These are phyloP conservation scores for Aspergillus biplanus DNA, from an alignment of 495 filamentous ascomycete genomes.

Conservation along the genomic window DNA sequence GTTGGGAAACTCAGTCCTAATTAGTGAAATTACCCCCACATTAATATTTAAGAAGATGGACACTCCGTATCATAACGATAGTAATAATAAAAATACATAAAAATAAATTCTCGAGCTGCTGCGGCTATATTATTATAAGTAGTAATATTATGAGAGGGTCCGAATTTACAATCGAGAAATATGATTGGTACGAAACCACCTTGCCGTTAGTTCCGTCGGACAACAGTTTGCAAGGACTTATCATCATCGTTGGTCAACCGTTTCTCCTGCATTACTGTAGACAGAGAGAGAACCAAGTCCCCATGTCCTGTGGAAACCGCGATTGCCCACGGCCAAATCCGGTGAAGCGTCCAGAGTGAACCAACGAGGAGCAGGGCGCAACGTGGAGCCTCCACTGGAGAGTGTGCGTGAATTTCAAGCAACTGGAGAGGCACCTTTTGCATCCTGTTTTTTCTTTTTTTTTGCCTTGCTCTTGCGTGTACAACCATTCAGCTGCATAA, in stretches of 20 bases:
- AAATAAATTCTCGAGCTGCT: background rate
- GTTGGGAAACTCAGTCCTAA: conserved; percentile 8
- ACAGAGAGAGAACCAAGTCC: background rate
- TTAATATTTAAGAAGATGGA: conserved; percentile 5
- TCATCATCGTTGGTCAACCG: background rate
- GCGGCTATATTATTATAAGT: conserved; percentile 3
- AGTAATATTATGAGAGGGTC: background rate
- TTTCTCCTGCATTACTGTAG: conserved; percentile 1
- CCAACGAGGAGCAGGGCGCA: conserved; percentile 6
- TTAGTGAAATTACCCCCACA: conserved; percentile 17
- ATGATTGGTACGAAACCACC: conserved; percentile 1
- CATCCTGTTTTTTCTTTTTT: background rate
- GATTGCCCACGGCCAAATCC: conserved; percentile 19
- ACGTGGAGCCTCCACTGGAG: conserved; percentile 19
- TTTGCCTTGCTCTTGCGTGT: background rate
- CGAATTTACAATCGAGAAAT: background rate
- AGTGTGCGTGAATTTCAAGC: conserved; percentile 15
- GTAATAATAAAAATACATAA: background rate
- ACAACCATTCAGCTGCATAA: background rate
- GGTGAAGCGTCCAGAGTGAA: conserved; percentile 4
- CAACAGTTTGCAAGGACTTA: conserved; percentile 5
- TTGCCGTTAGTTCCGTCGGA: conserved; percentile 3
- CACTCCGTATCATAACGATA: conserved; percentile 1
- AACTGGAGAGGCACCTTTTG: background rate
- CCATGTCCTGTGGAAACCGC: conserved; percentile 3